Base-by-base conservation (phyloP, 2,329 filamentous ascomycete genomes). In the Aureobasidium sp. region DNA sequence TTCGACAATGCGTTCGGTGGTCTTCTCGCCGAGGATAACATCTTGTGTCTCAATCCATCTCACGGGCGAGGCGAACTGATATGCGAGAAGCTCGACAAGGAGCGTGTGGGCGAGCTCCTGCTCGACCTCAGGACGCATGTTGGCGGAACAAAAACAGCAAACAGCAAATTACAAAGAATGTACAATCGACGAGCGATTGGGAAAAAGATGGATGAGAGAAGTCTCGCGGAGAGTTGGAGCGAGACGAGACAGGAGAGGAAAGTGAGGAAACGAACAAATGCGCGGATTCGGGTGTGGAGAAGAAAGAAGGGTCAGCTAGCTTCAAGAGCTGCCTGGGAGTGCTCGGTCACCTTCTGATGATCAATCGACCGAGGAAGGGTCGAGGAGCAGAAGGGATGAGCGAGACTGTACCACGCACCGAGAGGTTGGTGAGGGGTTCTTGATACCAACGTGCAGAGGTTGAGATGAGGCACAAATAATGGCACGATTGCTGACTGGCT, bases 31-130 rank as follows among this genome's bases (percentile, higher is more conserved):
- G 70, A 99, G 89, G 72, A 99, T 94, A 70, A 99, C 94, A 93
- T 99, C 94, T 79, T 99, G 94, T 61, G 94, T 99, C 80, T 99
- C 94, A 77, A 99, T 99, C 94, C 94, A 99, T 86, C 94, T 88
- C 70, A 99, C 94, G 56, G 94, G 94, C 60, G 93, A 97, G 71
- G 94, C 94, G 77, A 99, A 99, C 76, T 99, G 94, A 79, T 97
- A 99, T 81, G 94, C 94, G 69, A 99, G 86, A 67, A 99, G 90
- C 86, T 99, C 94, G 68, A 99, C 90, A 74, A 99, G 89, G 78
- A 99, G 85, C 69, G 93, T 97, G 79, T 99, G 93, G 73, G 94
- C 89, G 77, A 99, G 90, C 82, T 99, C 94, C 80, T 99, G 94
- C 86, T 99, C 93, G 77, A 97, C 83, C 85, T 99, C 94, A 77